A percentile compares a stretch with the other conserved stretches of the same genome.
These are phyloP conservation scores for Xylogone sp. DNA, from an alignment of 2,329 filamentous ascomycete genomes.

Conservation along the genomic window DNA sequence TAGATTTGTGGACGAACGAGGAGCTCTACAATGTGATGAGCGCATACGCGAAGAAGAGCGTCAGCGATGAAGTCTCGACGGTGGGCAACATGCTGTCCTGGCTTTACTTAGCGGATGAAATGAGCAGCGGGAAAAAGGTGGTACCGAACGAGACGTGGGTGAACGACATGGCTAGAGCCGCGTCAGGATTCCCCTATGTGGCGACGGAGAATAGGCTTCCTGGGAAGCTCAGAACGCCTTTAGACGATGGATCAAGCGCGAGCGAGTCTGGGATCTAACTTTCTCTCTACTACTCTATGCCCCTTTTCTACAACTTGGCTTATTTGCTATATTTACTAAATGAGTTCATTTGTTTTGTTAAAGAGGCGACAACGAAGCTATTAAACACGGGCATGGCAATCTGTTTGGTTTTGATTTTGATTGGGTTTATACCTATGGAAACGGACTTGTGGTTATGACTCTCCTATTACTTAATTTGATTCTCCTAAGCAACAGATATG, in stretches of 20 bases:
- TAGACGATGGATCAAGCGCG: not conserved
- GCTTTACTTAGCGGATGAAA: constrained; percentile 71
- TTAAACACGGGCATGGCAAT: no score
- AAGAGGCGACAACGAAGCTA: no score
- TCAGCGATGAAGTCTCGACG: constrained; percentile 79
- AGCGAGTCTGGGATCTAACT: no score
- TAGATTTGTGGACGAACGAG: constrained; percentile 62
- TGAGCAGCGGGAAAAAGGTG: constrained; percentile 52
- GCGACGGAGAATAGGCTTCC: constrained; percentile 60
- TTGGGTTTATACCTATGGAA: no score
- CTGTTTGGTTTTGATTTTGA: no score
- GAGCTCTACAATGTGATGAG: constrained; percentile 65
- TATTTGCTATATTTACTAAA: no score
- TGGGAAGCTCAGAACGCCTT: not conserved
- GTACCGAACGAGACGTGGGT: constrained; percentile 63
- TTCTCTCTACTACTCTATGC: no score
- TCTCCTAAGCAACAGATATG: no score
- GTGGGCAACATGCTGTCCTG: constrained; percentile 74
- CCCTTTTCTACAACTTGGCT: no score
- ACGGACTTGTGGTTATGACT: no score
- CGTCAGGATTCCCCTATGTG: constrained; percentile 55
- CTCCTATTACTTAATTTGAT: no score
- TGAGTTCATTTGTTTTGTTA: no score
- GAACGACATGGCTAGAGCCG: constrained; percentile 68
- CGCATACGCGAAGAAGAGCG: constrained; percentile 56